Evolutionary conservation across 371 early-diverging fungal species (phyloP), one percentile per base, ranked within the genome.

Genomic region (Apophysomyces variabilis): DNA sequence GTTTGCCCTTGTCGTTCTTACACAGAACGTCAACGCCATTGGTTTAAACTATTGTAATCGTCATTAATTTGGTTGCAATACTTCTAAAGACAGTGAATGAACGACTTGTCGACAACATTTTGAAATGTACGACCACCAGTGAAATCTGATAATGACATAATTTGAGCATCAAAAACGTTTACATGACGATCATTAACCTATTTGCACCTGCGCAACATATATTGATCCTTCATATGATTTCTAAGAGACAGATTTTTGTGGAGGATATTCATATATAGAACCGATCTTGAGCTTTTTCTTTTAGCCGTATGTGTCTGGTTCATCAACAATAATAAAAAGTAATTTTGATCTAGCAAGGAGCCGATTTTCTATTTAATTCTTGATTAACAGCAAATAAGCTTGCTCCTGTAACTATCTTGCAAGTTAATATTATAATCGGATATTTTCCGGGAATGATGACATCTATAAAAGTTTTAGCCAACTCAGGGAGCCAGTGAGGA

Each of bases 11-110:
- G 38, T 35, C 8, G 38, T 21, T 45, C 41, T 37, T 26, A 58
- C 36, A 26, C 44, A 39, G 8, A 64, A 21, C 44, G 46, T 58
- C 21, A 64, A 16, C 4, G 58, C 58, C 39, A 64, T 44, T 4
- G 58, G 65, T 39, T 39, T 44, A 13, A 58, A 5, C 47, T 21
- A 7, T 64, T 11, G 50, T 43, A 57, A 18, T 57, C 35, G 14
- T 58, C 44, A 38, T 43, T 26, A 13, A 58, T 18, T 16, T 64
- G 39, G 35, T 43, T 58, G 45, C 65, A 64, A 26, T 64, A 64
- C 54, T 46, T 14, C 12, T 47, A 32, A 13, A 62, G 36, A 0
- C 50, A 41, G 21, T 18, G 50, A 38, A 47, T 21, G 21, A 47
- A 62, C 13, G 64, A 7, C 21, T 39, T 64, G 26, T 64, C 39